A percentile compares a stretch with the other conserved stretches of the same genome.
Conservation (phyloP, 345 rosid species). For the Excoecaria agallocha region DNA sequence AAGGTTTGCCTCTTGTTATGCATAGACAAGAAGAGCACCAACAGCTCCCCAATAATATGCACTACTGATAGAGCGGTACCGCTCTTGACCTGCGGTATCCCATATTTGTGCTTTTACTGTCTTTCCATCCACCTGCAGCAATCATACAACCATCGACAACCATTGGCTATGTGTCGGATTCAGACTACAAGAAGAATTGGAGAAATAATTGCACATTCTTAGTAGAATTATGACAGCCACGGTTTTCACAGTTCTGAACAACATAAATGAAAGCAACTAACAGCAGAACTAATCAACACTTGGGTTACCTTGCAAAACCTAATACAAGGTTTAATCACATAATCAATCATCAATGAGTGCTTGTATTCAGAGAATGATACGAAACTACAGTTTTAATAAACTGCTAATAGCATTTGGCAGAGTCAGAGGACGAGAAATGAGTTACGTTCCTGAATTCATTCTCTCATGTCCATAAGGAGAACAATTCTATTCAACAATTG, state of each 20-base stretch:
- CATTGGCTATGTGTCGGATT: not conserved
- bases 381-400: not conserved
- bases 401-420: not conserved
- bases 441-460: too few species aligned
- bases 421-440: too few species aligned
- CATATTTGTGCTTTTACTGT: constrained; percentile 35
- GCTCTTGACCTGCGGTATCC: constrained; percentile 34
- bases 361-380: too few species aligned
- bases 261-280: not conserved
- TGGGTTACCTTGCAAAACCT: not conserved
- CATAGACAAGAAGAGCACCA: constrained; percentile 35
- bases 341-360: not conserved
- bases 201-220: not conserved
- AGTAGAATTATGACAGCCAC: not conserved
- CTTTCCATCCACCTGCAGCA: constrained; percentile 29
- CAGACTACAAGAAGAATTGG: not conserved
- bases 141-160: not conserved
- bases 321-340: not conserved
- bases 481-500: not conserved
- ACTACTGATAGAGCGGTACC: constrained; percentile 32
- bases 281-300: not conserved
- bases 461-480: not conserved
- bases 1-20: constrained; percentile 35
- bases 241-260: not conserved
- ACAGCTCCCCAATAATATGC: constrained; percentile 35